Base-by-base conservation (phyloP, 306 rosid genomes). In the Malus sieversii region DNA sequence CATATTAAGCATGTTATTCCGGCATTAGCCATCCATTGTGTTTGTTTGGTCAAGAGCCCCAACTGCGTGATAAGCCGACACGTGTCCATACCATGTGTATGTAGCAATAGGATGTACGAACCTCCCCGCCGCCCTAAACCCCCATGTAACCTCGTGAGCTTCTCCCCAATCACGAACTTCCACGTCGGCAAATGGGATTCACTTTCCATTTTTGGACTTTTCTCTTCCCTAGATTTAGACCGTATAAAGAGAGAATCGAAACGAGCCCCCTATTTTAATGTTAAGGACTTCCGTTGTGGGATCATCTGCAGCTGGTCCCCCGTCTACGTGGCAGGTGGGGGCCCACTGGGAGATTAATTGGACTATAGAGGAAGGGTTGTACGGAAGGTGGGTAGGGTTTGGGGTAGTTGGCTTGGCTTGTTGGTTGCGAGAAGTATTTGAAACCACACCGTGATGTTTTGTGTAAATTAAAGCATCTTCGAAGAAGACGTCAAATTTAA, bases 31-130 rank as follows among this genome's bases (percentile, higher is more conserved):
- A 66, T 20, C 58, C 70, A 10, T 11, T 44, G 48, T 44, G 48
- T 3, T 1, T 46, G 5, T n/a, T 65, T 51, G 46, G 71, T 75
- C 71, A 46, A 48, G 71, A 71, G 77, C 70, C 80, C 78, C 59
- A 80, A 84, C 59, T 71, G 83, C 84, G 77, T 88, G 91, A 90
- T 66, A 78, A 78, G 83, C 78, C 76, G 60, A 81, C 73, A 78
- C 68, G 84, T 81, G 45, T 64, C 23, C 6, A 44, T 60, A n/a
- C 33, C 53, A 8, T 15, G 20, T 18, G 10, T 15, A 18, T 3
- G 9, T 18, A 53, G 59, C 59, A 53, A 12, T 51, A 19, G 8
- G 7, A 53, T 0, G n/a, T 53, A 53, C 7, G 38, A 25, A 35
- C 64, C 68, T 69, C 38, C 38, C 66, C 75, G 83, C 80, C 87